phyloP scores from a whole-genome alignment of 2,329 filamentous ascomycete species.

The Drechslerella stenobrocha region DNA sequence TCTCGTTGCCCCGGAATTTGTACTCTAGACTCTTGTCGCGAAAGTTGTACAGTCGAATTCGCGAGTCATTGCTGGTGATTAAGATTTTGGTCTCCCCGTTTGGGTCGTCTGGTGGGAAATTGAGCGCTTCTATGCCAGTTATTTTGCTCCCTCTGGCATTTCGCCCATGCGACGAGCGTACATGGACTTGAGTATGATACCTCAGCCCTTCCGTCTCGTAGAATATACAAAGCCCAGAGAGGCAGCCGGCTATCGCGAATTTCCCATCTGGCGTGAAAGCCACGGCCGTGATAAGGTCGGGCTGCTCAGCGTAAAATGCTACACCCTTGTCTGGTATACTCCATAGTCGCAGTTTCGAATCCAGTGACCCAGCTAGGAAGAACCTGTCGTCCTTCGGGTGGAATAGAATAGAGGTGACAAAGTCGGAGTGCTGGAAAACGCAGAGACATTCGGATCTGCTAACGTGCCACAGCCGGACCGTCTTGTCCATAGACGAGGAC shows the following conservation, averaged over 20 bases:
- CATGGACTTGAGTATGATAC: constrained; percentile 80
- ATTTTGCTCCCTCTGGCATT: constrained; percentile 98
- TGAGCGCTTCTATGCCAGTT: constrained; percentile 81
- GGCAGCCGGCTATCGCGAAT: constrained; percentile 81
- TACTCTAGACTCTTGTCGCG: constrained; percentile 80
- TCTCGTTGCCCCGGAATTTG: constrained; percentile 90
- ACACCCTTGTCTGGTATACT: constrained; percentile 96
- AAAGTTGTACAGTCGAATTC: constrained; percentile 85
- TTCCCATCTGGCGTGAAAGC: constrained; percentile 91
- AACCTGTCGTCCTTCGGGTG: constrained; percentile 95
- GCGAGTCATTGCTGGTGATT: constrained; percentile 92
- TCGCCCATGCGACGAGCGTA: constrained; percentile 86
- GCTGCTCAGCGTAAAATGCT: constrained; percentile 74
- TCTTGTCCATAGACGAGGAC: constrained; percentile 97
- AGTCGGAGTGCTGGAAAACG: constrained; percentile 91
- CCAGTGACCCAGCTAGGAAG: constrained; percentile 89
- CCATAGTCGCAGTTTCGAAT: constrained; percentile 86
- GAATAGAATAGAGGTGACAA: constrained; percentile 92
- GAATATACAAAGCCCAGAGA: constrained; percentile 83
- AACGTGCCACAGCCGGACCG: constrained; percentile 89
- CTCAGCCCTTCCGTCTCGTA: constrained; percentile 91
- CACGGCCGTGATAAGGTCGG: constrained; percentile 90
- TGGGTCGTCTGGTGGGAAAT: constrained; percentile 62
- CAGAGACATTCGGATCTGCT: constrained; percentile 83
- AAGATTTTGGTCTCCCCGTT: constrained; percentile 77